Conservation (phyloP, 1,139 yeast genomes). For the Pichia sp. region DNA sequence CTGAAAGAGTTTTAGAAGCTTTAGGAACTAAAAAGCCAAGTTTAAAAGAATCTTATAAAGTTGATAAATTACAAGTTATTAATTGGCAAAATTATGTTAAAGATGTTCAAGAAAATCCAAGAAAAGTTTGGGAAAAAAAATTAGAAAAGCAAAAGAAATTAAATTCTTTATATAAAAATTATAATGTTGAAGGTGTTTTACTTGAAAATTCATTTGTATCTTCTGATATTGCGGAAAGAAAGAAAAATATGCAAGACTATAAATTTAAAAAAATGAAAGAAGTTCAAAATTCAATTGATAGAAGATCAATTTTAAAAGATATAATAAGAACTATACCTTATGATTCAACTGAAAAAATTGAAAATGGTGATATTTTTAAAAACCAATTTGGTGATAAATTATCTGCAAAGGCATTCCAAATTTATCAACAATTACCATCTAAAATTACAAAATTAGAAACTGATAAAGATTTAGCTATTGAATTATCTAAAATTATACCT, state of each 20-base stretch:
- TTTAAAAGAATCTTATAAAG: conserved; percentile 54
- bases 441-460: conserved; percentile 19
- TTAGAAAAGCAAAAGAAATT: conserved; percentile 28
- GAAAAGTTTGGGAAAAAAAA: conserved; percentile 50
- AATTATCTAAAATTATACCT: conserved; percentile 29
- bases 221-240: conserved; percentile 19
- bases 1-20: conserved; percentile 80
- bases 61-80: conserved; percentile 64
- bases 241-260: conserved; percentile 28
- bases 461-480: conserved; percentile 22
- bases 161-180: conserved; percentile 21
- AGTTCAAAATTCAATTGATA: conserved; percentile 38
- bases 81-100: conserved; percentile 71
- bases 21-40: conserved; percentile 82
- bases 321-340: conserved; percentile 28
- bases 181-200: conserved; percentile 16
- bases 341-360: conserved; percentile 12
- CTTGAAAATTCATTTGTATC: conserved; percentile 18
- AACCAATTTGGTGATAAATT: conserved; percentile 26
- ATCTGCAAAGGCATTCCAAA: conserved; percentile 23
- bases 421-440: conserved; percentile 23
- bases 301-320: conserved; percentile 41
- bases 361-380: conserved; percentile 18
- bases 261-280: conserved; percentile 33
- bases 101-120: conserved; percentile 52